These are phyloP conservation scores for Gracilaria domingensis DNA, from an alignment of 23 red algal species.

Conservation along the genomic window DNA sequence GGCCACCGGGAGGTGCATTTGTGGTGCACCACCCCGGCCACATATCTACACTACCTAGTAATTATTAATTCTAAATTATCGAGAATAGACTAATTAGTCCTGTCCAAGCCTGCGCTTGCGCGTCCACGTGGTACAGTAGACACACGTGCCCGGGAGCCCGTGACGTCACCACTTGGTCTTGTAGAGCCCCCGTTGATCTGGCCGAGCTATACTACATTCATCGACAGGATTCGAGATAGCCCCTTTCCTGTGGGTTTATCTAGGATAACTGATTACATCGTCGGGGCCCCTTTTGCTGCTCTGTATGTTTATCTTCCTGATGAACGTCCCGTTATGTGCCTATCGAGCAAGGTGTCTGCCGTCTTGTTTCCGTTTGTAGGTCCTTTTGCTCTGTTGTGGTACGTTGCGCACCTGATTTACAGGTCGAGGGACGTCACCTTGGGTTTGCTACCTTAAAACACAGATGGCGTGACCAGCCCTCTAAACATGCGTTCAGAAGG, in stretches of 20 bases:
- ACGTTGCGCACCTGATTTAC: constrained; percentile 38
- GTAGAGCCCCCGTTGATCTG: too few relatives aligned
- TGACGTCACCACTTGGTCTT: too few relatives aligned
- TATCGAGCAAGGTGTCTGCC: constrained; percentile 30
- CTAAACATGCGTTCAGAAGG: constrained; percentile 31
- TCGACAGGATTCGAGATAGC: constrained; percentile 10
- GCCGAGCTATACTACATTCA: too few relatives aligned
- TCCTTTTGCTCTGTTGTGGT: constrained; percentile 34
- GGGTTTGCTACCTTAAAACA: constrained; percentile 12
- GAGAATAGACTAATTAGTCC: too few relatives aligned
- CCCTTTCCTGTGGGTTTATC: constrained; percentile 16
- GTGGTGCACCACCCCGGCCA: too few relatives aligned
- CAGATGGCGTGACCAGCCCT: background rate
- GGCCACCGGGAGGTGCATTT: too few relatives aligned
- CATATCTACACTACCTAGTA: too few relatives aligned
- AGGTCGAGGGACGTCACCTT: background rate
- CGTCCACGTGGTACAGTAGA: too few relatives aligned
- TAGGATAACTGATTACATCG: constrained; percentile 47
- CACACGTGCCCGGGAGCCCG: too few relatives aligned
- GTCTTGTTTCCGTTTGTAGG: constrained; percentile 50
- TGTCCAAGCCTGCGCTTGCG: too few relatives aligned
- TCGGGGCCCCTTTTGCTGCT: constrained; percentile 46
- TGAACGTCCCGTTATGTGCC: constrained; percentile 18
- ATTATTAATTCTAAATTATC: too few relatives aligned
- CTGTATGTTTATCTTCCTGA: constrained; percentile 42